Percentiles rank a stretch among this genome's conserved stretches.
Evolutionary conservation across 805 yeast genomes (phyloP).

Genomic region (Metschnikowia henanensis): DNA sequence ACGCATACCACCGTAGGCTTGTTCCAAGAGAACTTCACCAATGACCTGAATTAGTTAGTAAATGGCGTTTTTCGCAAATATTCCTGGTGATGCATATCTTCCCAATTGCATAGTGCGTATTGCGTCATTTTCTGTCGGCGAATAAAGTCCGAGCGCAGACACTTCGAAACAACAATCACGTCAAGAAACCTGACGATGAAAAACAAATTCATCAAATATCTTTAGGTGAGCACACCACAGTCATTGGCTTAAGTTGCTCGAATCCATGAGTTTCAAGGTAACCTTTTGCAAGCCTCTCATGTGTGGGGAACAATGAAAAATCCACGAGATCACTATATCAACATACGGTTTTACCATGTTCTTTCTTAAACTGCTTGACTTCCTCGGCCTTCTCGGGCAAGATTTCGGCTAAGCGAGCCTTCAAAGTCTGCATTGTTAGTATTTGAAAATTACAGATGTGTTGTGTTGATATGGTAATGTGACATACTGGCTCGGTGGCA

Average conservation of each 20-base stretch:
- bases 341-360: slow-evolving; percentile 79
- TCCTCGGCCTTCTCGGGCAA: slow-evolving; percentile 92
- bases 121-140: slow-evolving; percentile 4
- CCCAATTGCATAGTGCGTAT: slow-evolving; percentile 4
- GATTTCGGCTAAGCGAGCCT: slow-evolving; percentile 91
- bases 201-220: too few relatives aligned
- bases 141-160: slow-evolving; percentile 10
- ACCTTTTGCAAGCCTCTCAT: not conserved
- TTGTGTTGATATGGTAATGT: not conserved
- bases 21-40: slow-evolving; percentile 41
- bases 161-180: too few relatives aligned
- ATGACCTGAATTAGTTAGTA: slow-evolving; percentile 28
- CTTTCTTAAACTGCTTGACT: slow-evolving; percentile 85
- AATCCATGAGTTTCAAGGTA: not conserved
- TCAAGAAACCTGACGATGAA: too few relatives aligned
- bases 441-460: not conserved
- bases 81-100: slow-evolving; percentile 1
- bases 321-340: slow-evolving; percentile 7
- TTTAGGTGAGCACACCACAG: too few relatives aligned
- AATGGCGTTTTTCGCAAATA: not conserved
- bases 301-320: not conserved
- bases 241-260: too few relatives aligned
- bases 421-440: slow-evolving; percentile 58
- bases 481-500: slow-evolving; percentile 26
- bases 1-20: slow-evolving; percentile 72